A percentile compares a stretch with the other conserved stretches of the same genome.
phyloP scores from a whole-genome alignment of 2,329 filamentous ascomycete genomes.

The Niveomyces coronatus region DNA sequence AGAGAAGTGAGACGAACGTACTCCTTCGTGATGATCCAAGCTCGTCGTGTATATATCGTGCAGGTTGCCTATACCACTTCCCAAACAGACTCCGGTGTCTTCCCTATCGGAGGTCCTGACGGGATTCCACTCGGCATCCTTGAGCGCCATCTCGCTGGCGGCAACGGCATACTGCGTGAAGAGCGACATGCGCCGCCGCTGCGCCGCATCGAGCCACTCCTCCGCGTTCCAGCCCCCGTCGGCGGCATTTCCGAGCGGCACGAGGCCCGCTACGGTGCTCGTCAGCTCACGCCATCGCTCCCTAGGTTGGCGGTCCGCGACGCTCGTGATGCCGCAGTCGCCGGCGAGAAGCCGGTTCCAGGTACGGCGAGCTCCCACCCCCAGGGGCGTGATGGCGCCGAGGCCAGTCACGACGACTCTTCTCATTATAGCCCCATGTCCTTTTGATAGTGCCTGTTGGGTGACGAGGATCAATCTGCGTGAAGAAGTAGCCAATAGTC shows the following conservation, averaged over 20 bases:
- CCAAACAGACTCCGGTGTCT: conserved; percentile 79
- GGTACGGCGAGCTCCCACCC: conserved; percentile 64
- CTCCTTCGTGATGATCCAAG: conserved; percentile 61
- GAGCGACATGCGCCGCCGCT: conserved; percentile 70
- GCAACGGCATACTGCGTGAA: conserved; percentile 90
- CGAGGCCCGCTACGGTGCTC: conserved; percentile 74
- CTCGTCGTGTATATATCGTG: conserved; percentile 84
- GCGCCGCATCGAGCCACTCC: conserved; percentile 43
- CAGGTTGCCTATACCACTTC: conserved; percentile 90
- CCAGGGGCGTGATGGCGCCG: conserved; percentile 73
- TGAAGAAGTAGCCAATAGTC: not conserved
- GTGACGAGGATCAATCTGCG: not conserved
- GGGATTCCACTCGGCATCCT: conserved; percentile 70
- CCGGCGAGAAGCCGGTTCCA: conserved; percentile 76
- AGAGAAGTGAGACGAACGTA: conserved; percentile 30
- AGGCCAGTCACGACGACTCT: conserved; percentile 78
- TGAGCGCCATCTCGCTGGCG: conserved; percentile 74
- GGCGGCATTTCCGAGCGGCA: conserved; percentile 42
- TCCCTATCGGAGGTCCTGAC: conserved; percentile 52
- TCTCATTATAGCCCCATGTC: conserved; percentile 43
- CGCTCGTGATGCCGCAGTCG: conserved; percentile 69
- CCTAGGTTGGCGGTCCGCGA: conserved; percentile 48
- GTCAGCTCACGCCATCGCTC: conserved; percentile 60
- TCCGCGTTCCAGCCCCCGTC: conserved; percentile 38
- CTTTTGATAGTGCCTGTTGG: conserved; percentile 1